phyloP scores from a whole-genome alignment of 768 basidiomycete genomes.

The Amanita phalloides region DNA sequence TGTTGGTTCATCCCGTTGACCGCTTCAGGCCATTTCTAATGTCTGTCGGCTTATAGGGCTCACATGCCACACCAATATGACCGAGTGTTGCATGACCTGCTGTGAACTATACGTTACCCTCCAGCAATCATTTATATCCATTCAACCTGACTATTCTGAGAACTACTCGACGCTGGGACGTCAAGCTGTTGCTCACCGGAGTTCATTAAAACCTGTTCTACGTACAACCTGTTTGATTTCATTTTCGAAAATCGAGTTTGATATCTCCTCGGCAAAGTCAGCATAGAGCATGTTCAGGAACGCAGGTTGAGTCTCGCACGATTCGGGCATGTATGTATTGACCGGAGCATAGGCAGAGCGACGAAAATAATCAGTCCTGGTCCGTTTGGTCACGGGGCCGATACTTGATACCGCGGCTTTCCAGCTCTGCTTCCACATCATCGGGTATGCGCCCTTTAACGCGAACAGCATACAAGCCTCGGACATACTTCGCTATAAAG shows the following conservation, averaged over 20 bases:
- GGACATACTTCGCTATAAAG: constrained; percentile 69
- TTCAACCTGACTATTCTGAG: neutral
- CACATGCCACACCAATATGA: constrained; percentile 81
- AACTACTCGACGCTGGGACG: neutral
- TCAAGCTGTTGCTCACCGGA: neutral
- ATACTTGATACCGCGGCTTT: constrained; percentile 70
- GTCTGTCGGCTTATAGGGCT: constrained; percentile 28
- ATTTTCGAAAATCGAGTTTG: too few relatives aligned
- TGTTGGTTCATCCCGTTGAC: constrained; percentile 28
- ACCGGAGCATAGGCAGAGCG: neutral
- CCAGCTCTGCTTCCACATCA: constrained; percentile 74
- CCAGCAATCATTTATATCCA: neutral
- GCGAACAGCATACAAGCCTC: constrained; percentile 90
- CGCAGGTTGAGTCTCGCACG: neutral
- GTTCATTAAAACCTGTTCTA: too few relatives aligned
- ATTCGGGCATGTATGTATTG: neutral
- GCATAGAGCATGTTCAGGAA: neutral
- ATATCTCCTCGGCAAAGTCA: neutral
- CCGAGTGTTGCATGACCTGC: constrained; percentile 56
- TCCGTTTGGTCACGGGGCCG: constrained; percentile 78
- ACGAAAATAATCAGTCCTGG: constrained; percentile 37
- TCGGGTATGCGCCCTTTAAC: constrained; percentile 81
- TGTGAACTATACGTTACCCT: constrained; percentile 22
- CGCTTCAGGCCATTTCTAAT: constrained; percentile 5
- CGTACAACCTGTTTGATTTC: too few relatives aligned